A percentile compares a stretch with the other conserved stretches of the same genome.
Evolutionary conservation across 2,329 filamentous ascomycete species (phyloP).

Genomic region (Ploettnerulaceae sp.): DNA sequence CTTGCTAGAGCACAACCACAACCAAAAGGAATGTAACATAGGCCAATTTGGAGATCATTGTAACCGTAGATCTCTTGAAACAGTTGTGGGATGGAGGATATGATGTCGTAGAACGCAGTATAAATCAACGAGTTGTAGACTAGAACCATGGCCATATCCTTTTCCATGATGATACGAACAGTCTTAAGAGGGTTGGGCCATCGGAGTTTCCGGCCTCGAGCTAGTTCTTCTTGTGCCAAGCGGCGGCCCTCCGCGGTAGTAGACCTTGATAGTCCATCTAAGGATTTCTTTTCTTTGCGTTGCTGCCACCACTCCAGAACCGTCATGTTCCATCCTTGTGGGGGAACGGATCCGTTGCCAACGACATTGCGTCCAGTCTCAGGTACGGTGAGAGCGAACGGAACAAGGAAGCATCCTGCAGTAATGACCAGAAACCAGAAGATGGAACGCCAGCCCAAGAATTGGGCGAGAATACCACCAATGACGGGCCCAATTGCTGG

Average conservation of each 20-base stretch:
- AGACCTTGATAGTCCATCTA: constrained; percentile 25
- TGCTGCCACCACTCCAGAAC: constrained; percentile 42
- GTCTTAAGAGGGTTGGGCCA: constrained; percentile 55
- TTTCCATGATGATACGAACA: constrained; percentile 49
- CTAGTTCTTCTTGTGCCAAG: constrained; percentile 34
- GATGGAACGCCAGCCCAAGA: constrained; percentile 46
- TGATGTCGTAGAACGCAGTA: constrained; percentile 49
- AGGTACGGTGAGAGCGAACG: constrained; percentile 29
- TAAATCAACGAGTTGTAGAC: constrained; percentile 51
- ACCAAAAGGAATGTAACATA: constrained; percentile 41
- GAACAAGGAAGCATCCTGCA: constrained; percentile 37
- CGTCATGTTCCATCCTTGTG: constrained; percentile 54
- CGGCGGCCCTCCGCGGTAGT: constrained; percentile 34
- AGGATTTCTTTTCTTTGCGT: constrained; percentile 25
- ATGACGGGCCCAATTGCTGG: constrained; percentile 47
- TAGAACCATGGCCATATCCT: constrained; percentile 51
- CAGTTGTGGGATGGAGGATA: constrained; percentile 48
- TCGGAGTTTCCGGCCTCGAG: constrained; percentile 40
- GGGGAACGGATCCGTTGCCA: constrained; percentile 45
- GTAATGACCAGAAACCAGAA: constrained; percentile 52
- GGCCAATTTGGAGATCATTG: constrained; percentile 33
- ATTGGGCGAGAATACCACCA: constrained; percentile 43
- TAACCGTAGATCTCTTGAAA: constrained; percentile 32
- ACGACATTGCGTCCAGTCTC: constrained; percentile 34
- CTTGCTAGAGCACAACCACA: constrained; percentile 45